A percentile compares a stretch with the other conserved stretches of the same genome.
Conservation (phyloP, 345 rosid genomes). For the Nephelium lappaceum region DNA sequence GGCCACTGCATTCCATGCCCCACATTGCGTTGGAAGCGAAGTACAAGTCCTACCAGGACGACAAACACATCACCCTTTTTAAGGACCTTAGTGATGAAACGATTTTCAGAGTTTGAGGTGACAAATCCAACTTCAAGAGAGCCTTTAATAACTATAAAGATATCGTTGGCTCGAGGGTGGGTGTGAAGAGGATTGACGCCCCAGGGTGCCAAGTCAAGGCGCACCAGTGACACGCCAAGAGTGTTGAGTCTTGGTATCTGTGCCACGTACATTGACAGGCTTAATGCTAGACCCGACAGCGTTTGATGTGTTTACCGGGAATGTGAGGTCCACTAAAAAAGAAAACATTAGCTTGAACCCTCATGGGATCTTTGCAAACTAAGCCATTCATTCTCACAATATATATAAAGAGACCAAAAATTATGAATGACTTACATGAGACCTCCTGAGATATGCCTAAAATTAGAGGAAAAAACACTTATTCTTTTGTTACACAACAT, state of each 20-base stretch:
- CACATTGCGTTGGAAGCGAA: constrained; percentile 16
- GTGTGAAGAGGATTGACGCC: constrained; percentile 20
- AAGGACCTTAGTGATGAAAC: not conserved
- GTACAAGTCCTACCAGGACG: constrained; percentile 9
- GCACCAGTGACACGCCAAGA: constrained; percentile 15
- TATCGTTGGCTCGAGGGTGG: constrained; percentile 14
- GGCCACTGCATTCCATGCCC: not conserved
- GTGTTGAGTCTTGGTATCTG: constrained; percentile 18
- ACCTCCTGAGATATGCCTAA: too few species aligned
- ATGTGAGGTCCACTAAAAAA: constrained; percentile 12
- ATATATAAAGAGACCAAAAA: not conserved
- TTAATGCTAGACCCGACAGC: not conserved
- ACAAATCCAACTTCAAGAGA: constrained; percentile 8
- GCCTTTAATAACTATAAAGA: constrained; percentile 4
- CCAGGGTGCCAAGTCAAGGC: constrained; percentile 11
- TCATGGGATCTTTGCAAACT: not conserved
- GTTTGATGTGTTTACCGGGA: not conserved
- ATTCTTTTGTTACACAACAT: too few species aligned
- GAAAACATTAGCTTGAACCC: constrained; percentile 6
- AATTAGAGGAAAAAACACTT: too few species aligned
- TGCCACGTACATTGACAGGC: not conserved
- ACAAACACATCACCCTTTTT: constrained; percentile 5
- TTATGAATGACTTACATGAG: not conserved
- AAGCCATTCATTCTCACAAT: constrained; percentile 18
- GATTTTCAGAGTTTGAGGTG: constrained; percentile 9